Percentiles rank a stretch among this genome's conserved stretches.
phyloP scores from a whole-genome alignment of 2,329 filamentous ascomycete species.

The Zymoseptoria brevis region DNA sequence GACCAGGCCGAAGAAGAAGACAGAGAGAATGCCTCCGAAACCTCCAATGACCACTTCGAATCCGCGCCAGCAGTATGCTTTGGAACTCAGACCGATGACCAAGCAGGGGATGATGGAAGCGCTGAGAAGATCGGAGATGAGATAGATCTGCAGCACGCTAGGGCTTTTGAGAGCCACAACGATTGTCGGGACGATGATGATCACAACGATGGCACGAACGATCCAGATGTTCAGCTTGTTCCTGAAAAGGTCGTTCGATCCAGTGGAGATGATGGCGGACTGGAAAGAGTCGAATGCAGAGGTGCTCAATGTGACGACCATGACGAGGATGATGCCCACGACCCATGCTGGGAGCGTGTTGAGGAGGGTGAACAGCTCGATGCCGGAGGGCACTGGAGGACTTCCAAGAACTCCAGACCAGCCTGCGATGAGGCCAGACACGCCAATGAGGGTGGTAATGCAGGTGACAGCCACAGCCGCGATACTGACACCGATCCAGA shows the following conservation, averaged over 20 bases:
- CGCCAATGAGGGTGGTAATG: conserved; percentile 65
- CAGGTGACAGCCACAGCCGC: conserved; percentile 58
- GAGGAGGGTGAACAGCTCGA: conserved; percentile 69
- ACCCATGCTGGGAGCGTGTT: conserved; percentile 68
- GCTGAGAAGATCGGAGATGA: conserved; percentile 73
- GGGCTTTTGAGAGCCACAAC: conserved; percentile 67
- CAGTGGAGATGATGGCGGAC: conserved; percentile 70
- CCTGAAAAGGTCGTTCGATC: conserved; percentile 76
- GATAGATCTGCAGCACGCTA: conserved; percentile 70
- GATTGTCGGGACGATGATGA: conserved; percentile 66
- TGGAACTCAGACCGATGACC: conserved; percentile 60
- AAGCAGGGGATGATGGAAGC: conserved; percentile 68
- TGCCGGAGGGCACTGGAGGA: conserved; percentile 53
- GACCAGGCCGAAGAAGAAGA: conserved; percentile 72
- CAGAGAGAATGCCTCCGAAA: conserved; percentile 66
- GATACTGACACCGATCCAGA: conserved; percentile 65
- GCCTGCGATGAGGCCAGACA: conserved; percentile 64
- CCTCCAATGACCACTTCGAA: conserved; percentile 74
- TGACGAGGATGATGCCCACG: conserved; percentile 72
- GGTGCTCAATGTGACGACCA: conserved; percentile 62
- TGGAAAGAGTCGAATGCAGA: conserved; percentile 75
- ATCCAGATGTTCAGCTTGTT: conserved; percentile 70
- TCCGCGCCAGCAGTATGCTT: conserved; percentile 64
- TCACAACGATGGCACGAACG: conserved; percentile 60
- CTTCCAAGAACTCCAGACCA: conserved; percentile 68